Conservation (phyloP, 306 rosid genomes). For the apple (Malus domestica) region ASM211411v1 NC_041793.1:35603501-35604000, state of each 20-base stretch:
- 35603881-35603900: slow-evolving; percentile 99
- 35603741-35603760: slow-evolving; percentile 4
- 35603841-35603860: slow-evolving; percentile 99
- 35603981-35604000: slow-evolving; percentile 37
- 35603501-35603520: not conserved
- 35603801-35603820: slow-evolving; percentile 99
- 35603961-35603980: slow-evolving; percentile 60
- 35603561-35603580: not conserved
- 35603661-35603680: not conserved
- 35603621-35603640: not conserved
- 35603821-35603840: slow-evolving; percentile 99
- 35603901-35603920: slow-evolving; percentile 99
- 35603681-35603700: not conserved
- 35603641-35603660: not conserved
- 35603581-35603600: not conserved
- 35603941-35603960: slow-evolving; percentile 89
- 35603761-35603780: slow-evolving; percentile 18
- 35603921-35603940: slow-evolving; percentile 99
- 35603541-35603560: not conserved
- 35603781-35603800: slow-evolving; percentile 86
- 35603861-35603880: slow-evolving; percentile 95
- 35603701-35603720: not conserved
- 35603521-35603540: not conserved
- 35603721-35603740: slow-evolving; percentile 3
- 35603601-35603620: not conserved